Percentiles rank a stretch among this genome's conserved stretches.
phyloP scores from a whole-genome alignment of 371 early-diverging fungal species.

The Chytridium lagenaria region DNA sequence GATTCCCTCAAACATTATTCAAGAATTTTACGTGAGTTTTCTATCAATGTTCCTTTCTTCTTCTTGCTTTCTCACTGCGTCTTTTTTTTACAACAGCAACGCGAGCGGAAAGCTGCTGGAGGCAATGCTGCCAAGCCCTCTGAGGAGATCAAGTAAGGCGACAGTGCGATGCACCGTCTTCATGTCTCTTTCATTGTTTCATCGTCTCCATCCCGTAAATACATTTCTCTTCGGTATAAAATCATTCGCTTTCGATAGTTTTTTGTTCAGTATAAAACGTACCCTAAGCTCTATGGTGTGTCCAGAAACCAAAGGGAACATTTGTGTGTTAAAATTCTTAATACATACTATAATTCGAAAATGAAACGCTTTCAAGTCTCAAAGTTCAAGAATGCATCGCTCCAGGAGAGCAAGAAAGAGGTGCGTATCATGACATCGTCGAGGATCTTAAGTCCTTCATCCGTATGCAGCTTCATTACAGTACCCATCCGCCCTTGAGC shows the following conservation, averaged over 20 bases:
- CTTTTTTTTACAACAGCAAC: constrained; percentile 23
- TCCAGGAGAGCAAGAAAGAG: background rate
- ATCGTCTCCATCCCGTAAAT: too few relatives aligned
- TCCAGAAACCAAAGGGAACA: too few relatives aligned
- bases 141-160: background rate
- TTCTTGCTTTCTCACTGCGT: background rate
- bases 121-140: constrained; percentile 3
- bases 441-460: background rate
- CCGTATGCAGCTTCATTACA: constrained; percentile 1
- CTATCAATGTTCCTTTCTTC: background rate
- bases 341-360: too few relatives aligned
- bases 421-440: background rate
- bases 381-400: constrained; percentile 1
- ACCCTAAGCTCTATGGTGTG: too few relatives aligned
- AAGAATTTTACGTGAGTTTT: constrained; percentile 82
- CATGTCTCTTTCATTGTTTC: too few relatives aligned
- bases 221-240: too few relatives aligned
- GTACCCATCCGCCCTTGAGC: background rate
- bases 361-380: constrained; percentile 8
- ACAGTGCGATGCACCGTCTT: too few relatives aligned
- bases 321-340: too few relatives aligned
- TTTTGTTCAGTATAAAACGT: too few relatives aligned
- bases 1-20: constrained; percentile 96
- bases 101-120: constrained; percentile 27
- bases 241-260: too few relatives aligned